phyloP scores from a whole-genome alignment of 1,284 basidiomycete genomes.

The Hemileia vastatrix region DNA sequence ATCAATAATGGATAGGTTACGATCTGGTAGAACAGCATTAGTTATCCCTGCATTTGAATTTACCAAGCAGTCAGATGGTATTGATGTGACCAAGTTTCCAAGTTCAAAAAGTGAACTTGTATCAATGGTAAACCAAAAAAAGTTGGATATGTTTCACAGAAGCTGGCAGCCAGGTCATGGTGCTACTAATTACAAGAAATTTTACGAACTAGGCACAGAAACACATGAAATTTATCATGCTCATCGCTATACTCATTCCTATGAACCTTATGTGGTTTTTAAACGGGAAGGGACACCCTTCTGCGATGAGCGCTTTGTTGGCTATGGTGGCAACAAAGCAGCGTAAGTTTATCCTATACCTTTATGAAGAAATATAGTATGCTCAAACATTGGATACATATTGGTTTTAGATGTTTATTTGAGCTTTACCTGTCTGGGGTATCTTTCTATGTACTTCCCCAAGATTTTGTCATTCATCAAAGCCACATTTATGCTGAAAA shows the following conservation, averaged over 20 bases:
- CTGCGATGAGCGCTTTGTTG: slow-evolving; percentile 81
- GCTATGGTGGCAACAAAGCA: slow-evolving; percentile 60
- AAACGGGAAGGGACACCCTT: slow-evolving; percentile 64
- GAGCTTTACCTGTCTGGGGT: slow-evolving; percentile 59
- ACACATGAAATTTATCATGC: slow-evolving; percentile 64
- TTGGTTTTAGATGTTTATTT: slow-evolving; percentile 56
- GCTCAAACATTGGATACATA: not conserved
- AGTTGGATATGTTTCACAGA: slow-evolving; percentile 63
- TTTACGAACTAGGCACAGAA: slow-evolving; percentile 52
- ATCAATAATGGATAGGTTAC: slow-evolving; percentile 46
- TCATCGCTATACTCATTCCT: slow-evolving; percentile 62
- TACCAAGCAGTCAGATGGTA: slow-evolving; percentile 54
- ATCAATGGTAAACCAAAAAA: slow-evolving; percentile 51
- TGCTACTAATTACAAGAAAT: slow-evolving; percentile 62
- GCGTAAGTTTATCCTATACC: slow-evolving; percentile 18
- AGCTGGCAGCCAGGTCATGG: slow-evolving; percentile 67
- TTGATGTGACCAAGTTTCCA: slow-evolving; percentile 55
- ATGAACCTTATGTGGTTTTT: slow-evolving; percentile 73
- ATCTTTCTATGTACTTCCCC: slow-evolving; percentile 65
- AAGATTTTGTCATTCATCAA: slow-evolving; percentile 77
- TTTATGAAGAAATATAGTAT: not conserved
- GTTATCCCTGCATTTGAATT: slow-evolving; percentile 73
- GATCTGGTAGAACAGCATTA: slow-evolving; percentile 55
- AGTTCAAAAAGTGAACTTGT: slow-evolving; percentile 55
- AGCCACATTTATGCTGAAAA: slow-evolving; percentile 68